Percentiles rank a stretch among this genome's conserved stretches.
These are phyloP conservation scores for Termitomyces sp. DNA, from an alignment of 768 basidiomycete species.

Conservation along the genomic window DNA sequence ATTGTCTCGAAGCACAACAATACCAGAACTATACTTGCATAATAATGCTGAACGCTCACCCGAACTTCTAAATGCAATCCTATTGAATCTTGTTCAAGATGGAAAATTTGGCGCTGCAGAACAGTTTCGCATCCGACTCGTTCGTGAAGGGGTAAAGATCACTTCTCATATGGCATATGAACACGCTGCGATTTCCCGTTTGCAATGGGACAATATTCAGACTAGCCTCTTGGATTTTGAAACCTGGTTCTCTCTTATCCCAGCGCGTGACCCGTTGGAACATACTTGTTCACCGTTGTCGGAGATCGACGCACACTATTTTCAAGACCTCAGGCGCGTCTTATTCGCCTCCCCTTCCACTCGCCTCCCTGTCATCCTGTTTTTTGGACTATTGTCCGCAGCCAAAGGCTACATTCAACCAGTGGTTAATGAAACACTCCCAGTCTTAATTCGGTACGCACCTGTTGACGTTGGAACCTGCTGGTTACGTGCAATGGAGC, in stretches of 20 bases:
- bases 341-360: conserved; percentile 14
- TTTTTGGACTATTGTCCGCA: conserved; percentile 16
- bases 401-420: conserved; percentile 16
- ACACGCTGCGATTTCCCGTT: conserved; percentile 12
- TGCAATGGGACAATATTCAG: conserved; percentile 10
- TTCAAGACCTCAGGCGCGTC: conserved; percentile 7
- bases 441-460: conserved; percentile 10
- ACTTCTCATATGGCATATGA: conserved; percentile 11
- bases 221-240: conserved; percentile 5
- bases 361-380: conserved; percentile 9
- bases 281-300: background rate
- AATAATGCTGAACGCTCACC: background rate
- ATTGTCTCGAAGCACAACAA: conserved; percentile 1
- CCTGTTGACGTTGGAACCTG: background rate
- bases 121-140: conserved; percentile 11
- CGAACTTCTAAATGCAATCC: conserved; percentile 2
- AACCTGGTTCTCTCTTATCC: conserved; percentile 17
- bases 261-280: conserved; percentile 1
- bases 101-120: conserved; percentile 15
- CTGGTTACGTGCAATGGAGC: conserved; percentile 11
- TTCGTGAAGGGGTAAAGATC: conserved; percentile 7
- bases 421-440: conserved; percentile 11
- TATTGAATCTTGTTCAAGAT: conserved; percentile 10
- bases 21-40: conserved; percentile 3
- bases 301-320: background rate